These are phyloP conservation scores for Emergomyces africanus DNA, from an alignment of 2,329 filamentous ascomycete genomes.

Conservation along the genomic window DNA sequence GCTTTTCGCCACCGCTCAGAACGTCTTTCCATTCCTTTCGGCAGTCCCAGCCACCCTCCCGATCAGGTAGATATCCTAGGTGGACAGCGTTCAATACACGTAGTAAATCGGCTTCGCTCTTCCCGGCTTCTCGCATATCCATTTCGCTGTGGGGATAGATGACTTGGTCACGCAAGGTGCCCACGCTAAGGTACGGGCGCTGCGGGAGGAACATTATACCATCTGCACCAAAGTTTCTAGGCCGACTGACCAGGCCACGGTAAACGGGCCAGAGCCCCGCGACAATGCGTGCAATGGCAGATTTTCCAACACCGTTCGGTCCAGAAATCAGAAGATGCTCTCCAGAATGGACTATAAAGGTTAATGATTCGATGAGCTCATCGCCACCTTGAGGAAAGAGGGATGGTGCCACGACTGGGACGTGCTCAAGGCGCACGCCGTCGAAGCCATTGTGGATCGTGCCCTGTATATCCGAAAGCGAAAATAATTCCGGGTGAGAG, in stretches of 20 bases:
- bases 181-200: conserved; percentile 79
- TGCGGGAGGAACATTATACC: conserved; percentile 99
- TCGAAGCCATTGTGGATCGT: conserved; percentile 93
- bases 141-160: conserved; percentile 93
- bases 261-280: conserved; percentile 95
- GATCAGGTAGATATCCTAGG: conserved; percentile 76
- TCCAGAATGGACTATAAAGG: conserved; percentile 76
- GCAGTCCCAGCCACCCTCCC: conserved; percentile 94
- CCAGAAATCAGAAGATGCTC: conserved; percentile 93
- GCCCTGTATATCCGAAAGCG: conserved; percentile 80
- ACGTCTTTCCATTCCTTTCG: conserved; percentile 98
- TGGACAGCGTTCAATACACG: conserved; percentile 68
- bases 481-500: conserved; percentile 66
- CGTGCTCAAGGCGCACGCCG: conserved; percentile 82
- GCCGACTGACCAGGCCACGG: conserved; percentile 77
- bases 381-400: conserved; percentile 86
- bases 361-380: conserved; percentile 76
- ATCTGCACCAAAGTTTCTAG: conserved; percentile 65
- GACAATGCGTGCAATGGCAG: conserved; percentile 71
- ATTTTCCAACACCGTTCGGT: conserved; percentile 90
- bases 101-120: conserved; percentile 65
- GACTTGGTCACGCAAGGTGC: conserved; percentile 89
- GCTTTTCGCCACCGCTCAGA: conserved; percentile 93
- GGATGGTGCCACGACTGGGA: conserved; percentile 79
- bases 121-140: conserved; percentile 76